Base-by-base conservation (phyloP, 495 filamentous ascomycete genomes). In the Penicillium maclennaniae region DNA sequence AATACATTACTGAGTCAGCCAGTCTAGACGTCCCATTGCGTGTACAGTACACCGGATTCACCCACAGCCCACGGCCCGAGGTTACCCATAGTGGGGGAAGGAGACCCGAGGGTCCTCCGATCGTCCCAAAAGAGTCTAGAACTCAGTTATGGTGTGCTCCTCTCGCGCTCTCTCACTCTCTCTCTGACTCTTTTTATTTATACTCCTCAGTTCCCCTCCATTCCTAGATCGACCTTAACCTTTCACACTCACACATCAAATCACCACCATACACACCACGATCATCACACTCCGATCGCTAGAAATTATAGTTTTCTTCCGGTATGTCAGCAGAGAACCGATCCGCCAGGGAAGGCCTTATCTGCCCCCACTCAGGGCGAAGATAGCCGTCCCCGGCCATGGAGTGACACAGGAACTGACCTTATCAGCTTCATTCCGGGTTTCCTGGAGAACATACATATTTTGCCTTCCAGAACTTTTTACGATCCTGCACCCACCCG, bases 341-440 rank as follows among this genome's bases (percentile, higher is more conserved):
- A 14, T 34, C 31, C 31, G 31, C 31, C 10, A 12, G 31, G 34
- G 15, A 9, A 17, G n/a, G 16, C 47, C 67, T 69, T 69, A 70
- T 70, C 67, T 70, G 52, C 47, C 61, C 59, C 63, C 61, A 63
- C 63, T 63, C 59, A 63, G 26, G 41, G 43, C 8, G 23, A 46
- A 58, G 63, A 69, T 64, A 66, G 57, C 55, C 49, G 17, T 27
- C 16, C 49, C 28, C 28, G 26, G 28, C 12, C n/a, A 14, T 19
- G 15, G 16, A 20, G 44, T 45, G 28, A 47, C 46, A 48, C 45
- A 27, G 38, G 27, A 17, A n/a, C 41, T 25, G 23, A 53, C 51
- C 55, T 58, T 58, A 58, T 58, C 55, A 58, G 49, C 25, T 25
- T 47, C 44, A 31, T 41, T 17, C 34, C 21, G 17, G 19, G 38